Evolutionary conservation across 2,329 filamentous ascomycete genomes (phyloP).

Genomic region (Triangularia setosa): DNA sequence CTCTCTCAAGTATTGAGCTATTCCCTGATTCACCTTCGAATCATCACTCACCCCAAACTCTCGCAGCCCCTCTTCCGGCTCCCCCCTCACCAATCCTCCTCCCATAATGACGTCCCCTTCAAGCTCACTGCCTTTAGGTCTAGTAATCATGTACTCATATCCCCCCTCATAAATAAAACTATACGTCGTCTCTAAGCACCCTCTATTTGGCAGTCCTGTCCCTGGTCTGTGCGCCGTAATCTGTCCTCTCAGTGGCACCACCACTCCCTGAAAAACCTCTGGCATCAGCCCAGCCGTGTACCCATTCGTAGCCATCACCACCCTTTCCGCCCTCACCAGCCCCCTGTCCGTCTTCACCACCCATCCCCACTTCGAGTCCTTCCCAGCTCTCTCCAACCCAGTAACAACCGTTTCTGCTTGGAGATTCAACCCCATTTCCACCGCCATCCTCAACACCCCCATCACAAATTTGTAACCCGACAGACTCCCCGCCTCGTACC

Average conservation of each 20-base stretch:
- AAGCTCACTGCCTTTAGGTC: constrained; percentile 42
- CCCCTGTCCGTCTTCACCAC: constrained; percentile 42
- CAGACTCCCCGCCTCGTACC: constrained; percentile 42
- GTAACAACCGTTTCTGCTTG: constrained; percentile 47
- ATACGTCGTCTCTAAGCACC: constrained; percentile 48
- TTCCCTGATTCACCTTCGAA: constrained; percentile 44
- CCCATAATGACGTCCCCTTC: constrained; percentile 58
- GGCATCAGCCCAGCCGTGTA: constrained; percentile 46
- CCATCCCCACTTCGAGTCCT: constrained; percentile 34
- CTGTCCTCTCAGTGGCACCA: constrained; percentile 49
- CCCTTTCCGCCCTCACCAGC: constrained; percentile 36
- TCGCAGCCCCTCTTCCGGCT: constrained; percentile 38
- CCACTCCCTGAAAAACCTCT: constrained; percentile 39
- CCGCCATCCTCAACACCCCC: constrained; percentile 43
- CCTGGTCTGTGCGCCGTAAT: constrained; percentile 42
- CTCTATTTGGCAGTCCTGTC: constrained; percentile 32
- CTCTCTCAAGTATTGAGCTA: constrained; percentile 45
- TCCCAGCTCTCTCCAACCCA: constrained; percentile 18
- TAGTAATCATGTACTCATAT: constrained; percentile 65
- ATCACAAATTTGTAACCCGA: constrained; percentile 37
- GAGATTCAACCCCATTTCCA: constrained; percentile 44
- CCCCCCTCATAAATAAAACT: constrained; percentile 57
- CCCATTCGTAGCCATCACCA: constrained; percentile 52
- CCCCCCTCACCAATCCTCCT: constrained; percentile 46
- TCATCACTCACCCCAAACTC: constrained; percentile 58